Evolutionary conservation across 441 rosid species (phyloP).

Genomic region (Erysimum cheiri): DNA sequence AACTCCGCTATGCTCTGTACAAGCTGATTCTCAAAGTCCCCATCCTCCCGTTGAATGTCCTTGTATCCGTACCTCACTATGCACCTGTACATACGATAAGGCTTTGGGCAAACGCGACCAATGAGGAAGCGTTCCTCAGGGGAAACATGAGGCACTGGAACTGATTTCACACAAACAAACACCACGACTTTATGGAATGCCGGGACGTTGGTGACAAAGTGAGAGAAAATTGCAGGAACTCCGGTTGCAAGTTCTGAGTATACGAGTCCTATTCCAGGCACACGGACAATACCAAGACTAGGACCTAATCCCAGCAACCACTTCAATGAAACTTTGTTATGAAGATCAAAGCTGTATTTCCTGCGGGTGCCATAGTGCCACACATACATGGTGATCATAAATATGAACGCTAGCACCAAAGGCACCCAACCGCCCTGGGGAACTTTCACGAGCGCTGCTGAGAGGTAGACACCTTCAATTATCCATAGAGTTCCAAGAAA

Average conservation of each 20-base stretch:
- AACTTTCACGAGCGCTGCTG: constrained; percentile 79
- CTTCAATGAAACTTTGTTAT: constrained; percentile 88
- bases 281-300: constrained; percentile 93
- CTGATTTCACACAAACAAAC: constrained; percentile 95
- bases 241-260: constrained; percentile 93
- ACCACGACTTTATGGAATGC: constrained; percentile 89
- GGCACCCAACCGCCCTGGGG: constrained; percentile 95
- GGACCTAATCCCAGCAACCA: constrained; percentile 94
- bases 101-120: constrained; percentile 92
- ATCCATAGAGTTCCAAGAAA: constrained; percentile 76
- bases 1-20: constrained; percentile 94
- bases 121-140: constrained; percentile 93
- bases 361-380: constrained; percentile 92
- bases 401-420: constrained; percentile 66
- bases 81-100: constrained; percentile 95
- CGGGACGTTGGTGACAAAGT: constrained; percentile 90
- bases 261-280: constrained; percentile 91
- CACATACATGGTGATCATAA: constrained; percentile 78
- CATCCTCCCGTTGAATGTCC: constrained; percentile 82
- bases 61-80: constrained; percentile 93
- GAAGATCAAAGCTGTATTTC: constrained; percentile 88
- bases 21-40: constrained; percentile 80
- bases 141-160: constrained; percentile 82
- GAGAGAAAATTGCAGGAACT: constrained; percentile 91
- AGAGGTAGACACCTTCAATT: constrained; percentile 79